phyloP scores from a whole-genome alignment of 208 protist species.

The Leishmania mexicana region DNA sequence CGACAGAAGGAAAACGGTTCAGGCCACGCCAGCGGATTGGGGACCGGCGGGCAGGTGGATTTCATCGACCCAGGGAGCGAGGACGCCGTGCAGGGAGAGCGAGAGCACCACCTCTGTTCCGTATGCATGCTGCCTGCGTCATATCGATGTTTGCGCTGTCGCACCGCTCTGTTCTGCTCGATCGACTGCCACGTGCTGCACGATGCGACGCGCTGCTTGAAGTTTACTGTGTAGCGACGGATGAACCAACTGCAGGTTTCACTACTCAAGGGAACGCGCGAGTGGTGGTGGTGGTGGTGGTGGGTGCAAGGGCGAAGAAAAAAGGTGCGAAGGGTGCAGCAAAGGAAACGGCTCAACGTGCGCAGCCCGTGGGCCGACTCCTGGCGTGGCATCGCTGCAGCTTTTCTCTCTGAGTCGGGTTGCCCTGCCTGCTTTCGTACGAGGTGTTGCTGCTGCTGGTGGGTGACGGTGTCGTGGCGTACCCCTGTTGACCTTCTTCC shows the following conservation, averaged over 20 bases:
- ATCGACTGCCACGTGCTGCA: constrained; percentile 79
- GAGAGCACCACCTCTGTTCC: constrained; percentile 63
- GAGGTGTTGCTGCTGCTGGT: not conserved
- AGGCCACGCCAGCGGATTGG: not conserved
- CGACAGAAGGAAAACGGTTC: not conserved
- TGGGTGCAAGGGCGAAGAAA: not conserved
- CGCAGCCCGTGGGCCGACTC: not conserved
- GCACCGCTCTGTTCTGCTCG: constrained; percentile 72
- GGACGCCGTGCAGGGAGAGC: constrained; percentile 12
- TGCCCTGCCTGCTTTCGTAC: not conserved
- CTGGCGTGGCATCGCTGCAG: not conserved
- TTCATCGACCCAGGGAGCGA: not conserved
- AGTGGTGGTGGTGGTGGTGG: not conserved
- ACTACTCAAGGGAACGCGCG: not conserved
- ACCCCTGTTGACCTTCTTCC: not conserved
- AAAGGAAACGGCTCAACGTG: not conserved
- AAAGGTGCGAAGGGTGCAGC: not conserved
- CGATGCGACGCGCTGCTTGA: constrained; percentile 79
- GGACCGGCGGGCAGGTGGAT: not conserved
- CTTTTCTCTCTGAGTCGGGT: not conserved
- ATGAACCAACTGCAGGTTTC: not conserved
- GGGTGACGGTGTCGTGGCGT: not conserved
- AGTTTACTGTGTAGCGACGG: constrained; percentile 62
- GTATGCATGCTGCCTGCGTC: constrained; percentile 71
- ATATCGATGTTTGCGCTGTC: constrained; percentile 75